A percentile compares a stretch with the other conserved stretches of the same genome.
These are phyloP conservation scores for Hymenoscyphus scutula DNA, from an alignment of 2,329 filamentous ascomycete genomes.

Conservation along the genomic window DNA sequence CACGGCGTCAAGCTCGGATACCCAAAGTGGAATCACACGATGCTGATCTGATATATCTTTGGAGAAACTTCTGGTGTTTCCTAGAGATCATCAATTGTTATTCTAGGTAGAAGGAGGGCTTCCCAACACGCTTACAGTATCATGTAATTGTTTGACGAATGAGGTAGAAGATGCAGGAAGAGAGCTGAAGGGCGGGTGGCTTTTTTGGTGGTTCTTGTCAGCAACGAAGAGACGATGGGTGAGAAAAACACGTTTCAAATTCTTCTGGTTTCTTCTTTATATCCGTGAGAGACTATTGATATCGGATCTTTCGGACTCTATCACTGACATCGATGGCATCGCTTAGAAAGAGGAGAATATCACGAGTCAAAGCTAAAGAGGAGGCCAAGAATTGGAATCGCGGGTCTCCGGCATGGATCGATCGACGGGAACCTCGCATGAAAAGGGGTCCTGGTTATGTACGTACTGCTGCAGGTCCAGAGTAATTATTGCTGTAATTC, in stretches of 20 bases:
- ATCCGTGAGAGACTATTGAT: not conserved
- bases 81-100: not conserved
- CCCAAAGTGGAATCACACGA: not conserved
- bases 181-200: not conserved
- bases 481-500: not conserved
- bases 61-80: not conserved
- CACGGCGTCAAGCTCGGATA: not conserved
- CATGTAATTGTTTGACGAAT: not conserved
- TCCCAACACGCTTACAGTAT: not conserved
- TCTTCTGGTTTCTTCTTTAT: not conserved
- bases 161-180: not conserved
- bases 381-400: not conserved
- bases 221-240: not conserved
- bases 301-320: conserved; percentile 2
- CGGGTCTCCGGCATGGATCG: not conserved
- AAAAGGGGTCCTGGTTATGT: not conserved
- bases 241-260: not conserved
- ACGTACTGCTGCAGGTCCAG: not conserved
- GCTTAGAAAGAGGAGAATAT: not conserved
- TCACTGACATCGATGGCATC: not conserved
- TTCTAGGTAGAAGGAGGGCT: not conserved
- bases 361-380: not conserved
- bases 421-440: not conserved
- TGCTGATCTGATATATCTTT: not conserved
- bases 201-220: not conserved